Percentiles rank a stretch among this genome's conserved stretches.
Conservation (phyloP, 768 basidiomycete genomes). For the Boletellus ananas region DNA sequence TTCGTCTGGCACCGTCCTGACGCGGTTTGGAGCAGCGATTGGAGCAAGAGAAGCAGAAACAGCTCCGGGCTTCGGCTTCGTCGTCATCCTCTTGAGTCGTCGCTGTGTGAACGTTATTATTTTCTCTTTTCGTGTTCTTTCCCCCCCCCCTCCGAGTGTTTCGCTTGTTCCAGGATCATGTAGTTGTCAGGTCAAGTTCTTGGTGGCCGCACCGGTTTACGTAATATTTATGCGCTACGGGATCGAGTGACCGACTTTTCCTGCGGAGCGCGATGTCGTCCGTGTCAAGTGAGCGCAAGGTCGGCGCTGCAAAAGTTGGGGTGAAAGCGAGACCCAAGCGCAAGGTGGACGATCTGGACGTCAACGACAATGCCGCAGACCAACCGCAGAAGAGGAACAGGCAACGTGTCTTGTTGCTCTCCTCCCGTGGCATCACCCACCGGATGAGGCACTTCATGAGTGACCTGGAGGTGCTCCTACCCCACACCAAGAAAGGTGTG, state of each 20-base stretch:
- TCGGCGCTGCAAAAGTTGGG: constrained; percentile 49
- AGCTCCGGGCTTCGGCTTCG: constrained; percentile 41
- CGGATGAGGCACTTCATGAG: constrained; percentile 97
- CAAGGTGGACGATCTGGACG: constrained; percentile 60
- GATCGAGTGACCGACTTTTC: not conserved
- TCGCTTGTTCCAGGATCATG: not conserved
- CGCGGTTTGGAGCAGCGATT: constrained; percentile 51
- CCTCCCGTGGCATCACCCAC: constrained; percentile 91
- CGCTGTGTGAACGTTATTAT: not conserved
- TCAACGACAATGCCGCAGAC: constrained; percentile 44
- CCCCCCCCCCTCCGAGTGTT: constrained; percentile 1
- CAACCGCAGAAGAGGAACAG: constrained; percentile 73
- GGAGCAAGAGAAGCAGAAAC: constrained; percentile 89
- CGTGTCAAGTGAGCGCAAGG: constrained; percentile 57
- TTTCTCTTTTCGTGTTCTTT: not conserved
- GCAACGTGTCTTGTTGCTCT: constrained; percentile 90
- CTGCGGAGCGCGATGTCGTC: constrained; percentile 49
- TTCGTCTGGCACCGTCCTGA: constrained; percentile 4
- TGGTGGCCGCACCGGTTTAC: constrained; percentile 12
- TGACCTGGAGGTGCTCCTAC: constrained; percentile 84
- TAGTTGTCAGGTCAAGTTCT: not conserved
- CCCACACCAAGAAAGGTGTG: constrained; percentile 95
- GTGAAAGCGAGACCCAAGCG: constrained; percentile 51
- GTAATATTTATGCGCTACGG: constrained; percentile 13
- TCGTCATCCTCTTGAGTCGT: constrained; percentile 28